A percentile compares a stretch with the other conserved stretches of the same genome.
These are phyloP conservation scores for Phytopythium vexans DNA, from an alignment of 352 stramenopile genomes.

Conservation along the genomic window DNA sequence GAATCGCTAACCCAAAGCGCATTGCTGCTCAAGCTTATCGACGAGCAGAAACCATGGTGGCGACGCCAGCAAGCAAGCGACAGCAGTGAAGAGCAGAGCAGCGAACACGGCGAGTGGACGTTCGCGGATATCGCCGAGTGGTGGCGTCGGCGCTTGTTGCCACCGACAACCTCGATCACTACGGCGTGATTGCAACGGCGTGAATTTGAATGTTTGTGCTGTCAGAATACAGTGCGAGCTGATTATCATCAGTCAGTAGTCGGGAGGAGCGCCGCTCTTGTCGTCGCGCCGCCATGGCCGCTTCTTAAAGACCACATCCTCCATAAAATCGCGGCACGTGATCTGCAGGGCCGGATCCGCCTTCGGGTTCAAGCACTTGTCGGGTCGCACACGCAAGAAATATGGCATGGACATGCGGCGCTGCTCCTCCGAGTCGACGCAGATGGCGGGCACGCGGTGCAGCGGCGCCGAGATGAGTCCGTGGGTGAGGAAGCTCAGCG, in stretches of 20 bases:
- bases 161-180: not conserved
- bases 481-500: conserved; percentile 68
- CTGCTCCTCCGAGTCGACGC: conserved; percentile 46
- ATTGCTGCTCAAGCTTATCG: conserved; percentile 5
- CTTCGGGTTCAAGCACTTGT: conserved; percentile 57
- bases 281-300: conserved; percentile 64
- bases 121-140: conserved; percentile 50
- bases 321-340: conserved; percentile 82
- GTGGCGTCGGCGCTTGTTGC: conserved; percentile 33
- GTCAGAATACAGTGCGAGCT: not conserved
- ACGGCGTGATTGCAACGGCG: not conserved
- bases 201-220: not conserved
- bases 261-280: conserved; percentile 30
- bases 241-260: conserved; percentile 34
- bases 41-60: conserved; percentile 18
- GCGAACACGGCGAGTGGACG: conserved; percentile 16
- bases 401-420: conserved; percentile 87
- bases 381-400: conserved; percentile 59
- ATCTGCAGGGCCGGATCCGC: conserved; percentile 31
- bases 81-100: conserved; percentile 1
- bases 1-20: not conserved
- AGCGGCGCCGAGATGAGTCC: conserved; percentile 67
- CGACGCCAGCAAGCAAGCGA: conserved; percentile 9
- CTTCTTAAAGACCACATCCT: conserved; percentile 76
- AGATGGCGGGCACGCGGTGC: conserved; percentile 73